Evolutionary conservation across 2,329 filamentous ascomycete species (phyloP).

Genomic region (Fusarium sp.): DNA sequence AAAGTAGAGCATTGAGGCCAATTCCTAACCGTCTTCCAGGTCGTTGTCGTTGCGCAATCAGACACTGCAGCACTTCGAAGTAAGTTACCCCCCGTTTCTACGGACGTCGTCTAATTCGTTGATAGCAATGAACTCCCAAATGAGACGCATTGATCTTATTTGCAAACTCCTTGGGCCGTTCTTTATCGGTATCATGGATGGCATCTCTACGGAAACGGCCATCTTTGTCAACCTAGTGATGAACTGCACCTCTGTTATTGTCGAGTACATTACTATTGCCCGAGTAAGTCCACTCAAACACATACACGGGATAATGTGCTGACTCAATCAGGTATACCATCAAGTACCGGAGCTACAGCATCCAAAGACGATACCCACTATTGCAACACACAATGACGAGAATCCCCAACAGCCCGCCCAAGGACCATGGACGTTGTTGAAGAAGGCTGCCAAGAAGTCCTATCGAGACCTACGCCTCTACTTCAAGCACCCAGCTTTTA

Average conservation of each 20-base stretch:
- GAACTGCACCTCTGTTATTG: slow-evolving; percentile 60
- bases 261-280: slow-evolving; percentile 67
- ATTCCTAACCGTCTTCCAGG: slow-evolving; percentile 30
- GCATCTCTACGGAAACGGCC: slow-evolving; percentile 60
- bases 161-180: slow-evolving; percentile 71
- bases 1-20: too few species aligned
- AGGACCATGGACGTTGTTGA: slow-evolving; percentile 1
- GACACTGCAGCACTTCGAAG: slow-evolving; percentile 34
- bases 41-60: slow-evolving; percentile 46
- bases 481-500: slow-evolving; percentile 65
- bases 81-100: not conserved
- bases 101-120: not conserved
- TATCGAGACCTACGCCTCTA: slow-evolving; percentile 55
- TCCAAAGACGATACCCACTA: slow-evolving; percentile 29
- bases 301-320: not conserved
- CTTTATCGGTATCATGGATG: slow-evolving; percentile 65
- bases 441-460: slow-evolving; percentile 22
- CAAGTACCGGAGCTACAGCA: slow-evolving; percentile 44
- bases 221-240: slow-evolving; percentile 63
- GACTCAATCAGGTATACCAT: slow-evolving; percentile 40
- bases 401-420: not conserved
- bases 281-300: slow-evolving; percentile 4
- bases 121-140: slow-evolving; percentile 65
- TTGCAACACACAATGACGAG: not conserved
- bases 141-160: slow-evolving; percentile 71